These are phyloP conservation scores for Leccinum obscurum DNA, from an alignment of 768 basidiomycete genomes.

Conservation along the genomic window DNA sequence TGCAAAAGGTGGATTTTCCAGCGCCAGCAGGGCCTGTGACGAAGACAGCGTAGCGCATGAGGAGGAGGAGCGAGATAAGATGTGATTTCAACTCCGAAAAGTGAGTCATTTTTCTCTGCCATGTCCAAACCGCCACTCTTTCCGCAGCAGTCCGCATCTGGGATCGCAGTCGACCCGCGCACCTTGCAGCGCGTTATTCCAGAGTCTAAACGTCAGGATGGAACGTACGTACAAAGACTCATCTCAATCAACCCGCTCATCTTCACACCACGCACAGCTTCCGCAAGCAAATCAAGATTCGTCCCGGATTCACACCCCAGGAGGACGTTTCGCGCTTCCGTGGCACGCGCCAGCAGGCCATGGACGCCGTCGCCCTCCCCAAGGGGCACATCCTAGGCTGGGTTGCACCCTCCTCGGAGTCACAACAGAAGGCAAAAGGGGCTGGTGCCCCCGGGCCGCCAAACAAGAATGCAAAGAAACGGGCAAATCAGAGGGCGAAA, in stretches of 20 bases:
- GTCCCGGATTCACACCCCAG: slow-evolving; percentile 92
- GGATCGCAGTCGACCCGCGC: slow-evolving; percentile 82
- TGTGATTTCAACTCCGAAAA: slow-evolving; percentile 32
- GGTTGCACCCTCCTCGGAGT: slow-evolving; percentile 59
- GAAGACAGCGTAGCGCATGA: slow-evolving; percentile 82
- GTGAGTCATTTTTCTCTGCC: slow-evolving; percentile 10
- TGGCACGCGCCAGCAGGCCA: slow-evolving; percentile 70
- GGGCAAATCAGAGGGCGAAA: slow-evolving; percentile 77
- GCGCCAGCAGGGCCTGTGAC: slow-evolving; percentile 97
- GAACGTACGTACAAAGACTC: slow-evolving; percentile 51
- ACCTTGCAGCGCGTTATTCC: slow-evolving; percentile 90
- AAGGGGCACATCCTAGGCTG: slow-evolving; percentile 86
- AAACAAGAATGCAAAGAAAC: slow-evolving; percentile 82
- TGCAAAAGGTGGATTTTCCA: slow-evolving; percentile 94
- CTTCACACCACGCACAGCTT: slow-evolving; percentile 44
- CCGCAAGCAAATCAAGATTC: slow-evolving; percentile 85
- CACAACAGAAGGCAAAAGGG: slow-evolving; percentile 31
- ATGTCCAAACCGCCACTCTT: slow-evolving; percentile 81
- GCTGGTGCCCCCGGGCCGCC: slow-evolving; percentile 38
- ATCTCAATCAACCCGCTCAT: too few species aligned
- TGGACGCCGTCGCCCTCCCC: slow-evolving; percentile 62
- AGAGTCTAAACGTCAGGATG: slow-evolving; percentile 77
- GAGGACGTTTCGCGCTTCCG: slow-evolving; percentile 91
- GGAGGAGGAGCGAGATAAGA: slow-evolving; percentile 16
- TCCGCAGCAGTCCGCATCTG: slow-evolving; percentile 68